A percentile compares a stretch with the other conserved stretches of the same genome.
These are phyloP conservation scores for Vairimorpha apis DNA, from an alignment of 371 early-diverging fungal species.

Conservation along the genomic window DNA sequence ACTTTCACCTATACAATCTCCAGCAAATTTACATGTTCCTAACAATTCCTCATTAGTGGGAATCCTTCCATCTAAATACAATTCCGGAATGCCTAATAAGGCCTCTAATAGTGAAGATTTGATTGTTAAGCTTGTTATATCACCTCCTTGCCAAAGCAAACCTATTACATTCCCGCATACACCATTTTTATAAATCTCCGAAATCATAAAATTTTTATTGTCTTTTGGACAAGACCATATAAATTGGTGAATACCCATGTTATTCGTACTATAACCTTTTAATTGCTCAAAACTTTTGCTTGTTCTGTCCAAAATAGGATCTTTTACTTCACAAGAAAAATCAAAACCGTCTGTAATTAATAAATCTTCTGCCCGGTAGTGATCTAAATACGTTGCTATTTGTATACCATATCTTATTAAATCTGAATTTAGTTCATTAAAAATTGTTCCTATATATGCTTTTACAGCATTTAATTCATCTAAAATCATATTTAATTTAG, in stretches of 20 bases:
- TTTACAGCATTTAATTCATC: constrained; percentile 8
- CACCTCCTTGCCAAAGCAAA: constrained; percentile 52
- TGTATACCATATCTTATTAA: constrained; percentile 41
- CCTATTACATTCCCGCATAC: constrained; percentile 52
- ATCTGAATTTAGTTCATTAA: constrained; percentile 46
- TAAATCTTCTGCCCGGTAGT: constrained; percentile 32
- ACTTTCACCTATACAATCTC: constrained; percentile 31
- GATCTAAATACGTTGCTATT: constrained; percentile 26
- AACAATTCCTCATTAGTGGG: not conserved
- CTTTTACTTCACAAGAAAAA: constrained; percentile 52
- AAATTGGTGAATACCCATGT: constrained; percentile 52
- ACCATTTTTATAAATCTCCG: constrained; percentile 22
- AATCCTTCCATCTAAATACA: constrained; percentile 30
- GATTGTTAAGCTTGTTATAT: constrained; percentile 40
- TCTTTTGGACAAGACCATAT: constrained; percentile 43
- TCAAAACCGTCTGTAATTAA: constrained; percentile 17
- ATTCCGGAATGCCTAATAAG: constrained; percentile 33
- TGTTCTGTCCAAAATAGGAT: constrained; percentile 39
- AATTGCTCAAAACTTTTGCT: constrained; percentile 21
- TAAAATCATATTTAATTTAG: constrained; percentile 5
- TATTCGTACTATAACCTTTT: constrained; percentile 11
- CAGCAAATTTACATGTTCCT: constrained; percentile 22
- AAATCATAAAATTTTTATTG: not conserved
- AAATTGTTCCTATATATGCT: constrained; percentile 38
- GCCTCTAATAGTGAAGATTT: constrained; percentile 52